Percentiles rank a stretch among this genome's conserved stretches.
These are phyloP conservation scores for Guyanaporus albipodus DNA, from an alignment of 768 basidiomycete species.

Conservation along the genomic window DNA sequence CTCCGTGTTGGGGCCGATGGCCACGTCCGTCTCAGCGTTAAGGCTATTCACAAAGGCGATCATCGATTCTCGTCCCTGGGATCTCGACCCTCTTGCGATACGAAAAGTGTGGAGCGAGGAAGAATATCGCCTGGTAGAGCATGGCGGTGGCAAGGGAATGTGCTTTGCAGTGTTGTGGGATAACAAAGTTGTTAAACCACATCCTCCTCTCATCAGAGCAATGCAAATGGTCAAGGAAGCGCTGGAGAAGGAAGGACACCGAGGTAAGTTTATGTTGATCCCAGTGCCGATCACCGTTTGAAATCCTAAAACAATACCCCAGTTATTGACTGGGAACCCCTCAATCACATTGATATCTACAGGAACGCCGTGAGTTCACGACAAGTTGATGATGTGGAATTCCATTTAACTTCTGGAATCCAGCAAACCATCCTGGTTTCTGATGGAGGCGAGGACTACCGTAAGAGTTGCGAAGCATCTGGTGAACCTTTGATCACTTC, in stretches of 20 bases:
- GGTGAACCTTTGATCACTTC: constrained; percentile 43
- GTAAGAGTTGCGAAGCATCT: constrained; percentile 32
- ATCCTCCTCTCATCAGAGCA: constrained; percentile 63
- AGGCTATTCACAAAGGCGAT: constrained; percentile 49
- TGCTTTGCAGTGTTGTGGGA: constrained; percentile 68
- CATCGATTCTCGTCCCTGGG: constrained; percentile 50
- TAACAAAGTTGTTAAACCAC: constrained; percentile 54
- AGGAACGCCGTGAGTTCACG: constrained; percentile 19
- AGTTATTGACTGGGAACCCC: constrained; percentile 66
- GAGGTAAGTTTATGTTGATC: constrained; percentile 45
- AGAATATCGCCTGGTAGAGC: constrained; percentile 56
- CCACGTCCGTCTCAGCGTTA: constrained; percentile 57
- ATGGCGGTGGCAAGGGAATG: constrained; percentile 47
- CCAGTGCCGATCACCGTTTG: background rate
- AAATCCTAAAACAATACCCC: background rate
- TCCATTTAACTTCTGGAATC: constrained; percentile 1
- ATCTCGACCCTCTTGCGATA: constrained; percentile 55
- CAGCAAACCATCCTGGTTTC: constrained; percentile 38
- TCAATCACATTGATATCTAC: constrained; percentile 42
- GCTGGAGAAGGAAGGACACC: constrained; percentile 60
- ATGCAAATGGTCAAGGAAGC: constrained; percentile 57
- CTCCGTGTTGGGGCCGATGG: constrained; percentile 75
- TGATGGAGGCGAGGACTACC: constrained; percentile 41
- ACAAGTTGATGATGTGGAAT: background rate
- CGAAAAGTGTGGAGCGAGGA: constrained; percentile 59